Percentiles rank a stretch among this genome's conserved stretches.
Conservation (phyloP, 192 early-diverging fungal species). For the Mortierella antarctica region DNA sequence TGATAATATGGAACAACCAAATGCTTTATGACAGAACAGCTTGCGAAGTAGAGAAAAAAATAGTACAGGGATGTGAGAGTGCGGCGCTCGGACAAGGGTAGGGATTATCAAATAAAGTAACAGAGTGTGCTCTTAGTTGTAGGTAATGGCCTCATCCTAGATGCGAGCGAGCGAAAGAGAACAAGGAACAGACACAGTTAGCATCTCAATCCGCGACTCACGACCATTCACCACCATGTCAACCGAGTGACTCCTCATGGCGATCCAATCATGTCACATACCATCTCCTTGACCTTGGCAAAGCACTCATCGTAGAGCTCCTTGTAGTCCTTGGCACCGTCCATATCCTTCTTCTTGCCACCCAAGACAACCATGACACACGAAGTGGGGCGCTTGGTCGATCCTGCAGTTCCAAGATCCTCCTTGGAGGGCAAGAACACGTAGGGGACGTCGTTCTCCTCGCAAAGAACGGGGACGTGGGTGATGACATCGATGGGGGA, state of each 20-base stretch:
- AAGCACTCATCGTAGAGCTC: constrained; percentile 87
- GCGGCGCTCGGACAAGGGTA: neutral
- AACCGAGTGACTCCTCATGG: no score
- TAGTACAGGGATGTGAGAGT: constrained; percentile 6
- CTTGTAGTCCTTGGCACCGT: constrained; percentile 85
- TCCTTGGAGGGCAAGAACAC: constrained; percentile 96
- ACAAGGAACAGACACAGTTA: neutral
- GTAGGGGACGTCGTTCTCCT: constrained; percentile 95
- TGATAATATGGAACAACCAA: no score
- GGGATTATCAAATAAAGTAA: constrained; percentile 5
- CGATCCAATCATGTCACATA: constrained; percentile 24
- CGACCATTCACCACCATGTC: no score
- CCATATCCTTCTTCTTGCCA: constrained; percentile 76
- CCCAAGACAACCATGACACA: constrained; percentile 89
- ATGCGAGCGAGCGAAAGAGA: no score
- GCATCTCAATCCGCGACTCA: no score
- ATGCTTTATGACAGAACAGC: constrained; percentile 11
- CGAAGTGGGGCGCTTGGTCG: constrained; percentile 96
- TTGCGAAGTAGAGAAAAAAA: constrained; percentile 3
- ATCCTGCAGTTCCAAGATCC: constrained; percentile 91
- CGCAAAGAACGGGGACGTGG: constrained; percentile 97
- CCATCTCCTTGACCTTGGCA: constrained; percentile 81
- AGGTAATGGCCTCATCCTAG: constrained; percentile 43
- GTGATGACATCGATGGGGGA: constrained; percentile 98
- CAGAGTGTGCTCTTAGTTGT: constrained; percentile 12